Conservation (phyloP, 2,329 filamentous ascomycete genomes). For the Endoconidiophora laricicola region DNA sequence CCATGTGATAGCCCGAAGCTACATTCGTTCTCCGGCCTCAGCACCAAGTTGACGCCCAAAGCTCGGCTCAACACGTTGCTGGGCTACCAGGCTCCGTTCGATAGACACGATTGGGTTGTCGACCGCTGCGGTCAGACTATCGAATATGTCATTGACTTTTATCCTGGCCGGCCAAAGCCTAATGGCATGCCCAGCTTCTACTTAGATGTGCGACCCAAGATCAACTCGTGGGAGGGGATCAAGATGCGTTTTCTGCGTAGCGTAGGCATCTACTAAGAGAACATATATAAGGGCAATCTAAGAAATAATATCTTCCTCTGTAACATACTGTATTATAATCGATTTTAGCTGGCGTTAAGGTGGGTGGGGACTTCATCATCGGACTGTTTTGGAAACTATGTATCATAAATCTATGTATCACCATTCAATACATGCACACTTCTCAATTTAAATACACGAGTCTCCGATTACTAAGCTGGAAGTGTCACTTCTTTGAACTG, state of each 20-base stretch:
- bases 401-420: no score
- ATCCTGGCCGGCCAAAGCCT: slow-evolving; percentile 46
- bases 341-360: neutral
- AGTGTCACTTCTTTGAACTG: no score
- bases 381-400: no score
- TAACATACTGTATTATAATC: slow-evolving; percentile 16
- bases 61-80: slow-evolving; percentile 68
- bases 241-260: slow-evolving; percentile 44
- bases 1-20: slow-evolving; percentile 61
- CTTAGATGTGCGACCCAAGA: slow-evolving; percentile 49
- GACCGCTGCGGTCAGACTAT: slow-evolving; percentile 73
- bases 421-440: no score
- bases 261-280: slow-evolving; percentile 29
- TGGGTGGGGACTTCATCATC: neutral
- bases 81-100: slow-evolving; percentile 85
- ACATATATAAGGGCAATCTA: neutral
- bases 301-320: slow-evolving; percentile 11
- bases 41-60: slow-evolving; percentile 55
- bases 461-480: no score
- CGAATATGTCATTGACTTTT: slow-evolving; percentile 98
- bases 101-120: slow-evolving; percentile 93
- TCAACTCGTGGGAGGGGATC: slow-evolving; percentile 50
- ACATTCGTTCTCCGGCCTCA: slow-evolving; percentile 66
- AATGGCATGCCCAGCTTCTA: slow-evolving; percentile 40
- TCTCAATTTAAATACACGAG: no score